Base-by-base conservation (phyloP, 345 rosid genomes). In the Salix caprea region DNA sequence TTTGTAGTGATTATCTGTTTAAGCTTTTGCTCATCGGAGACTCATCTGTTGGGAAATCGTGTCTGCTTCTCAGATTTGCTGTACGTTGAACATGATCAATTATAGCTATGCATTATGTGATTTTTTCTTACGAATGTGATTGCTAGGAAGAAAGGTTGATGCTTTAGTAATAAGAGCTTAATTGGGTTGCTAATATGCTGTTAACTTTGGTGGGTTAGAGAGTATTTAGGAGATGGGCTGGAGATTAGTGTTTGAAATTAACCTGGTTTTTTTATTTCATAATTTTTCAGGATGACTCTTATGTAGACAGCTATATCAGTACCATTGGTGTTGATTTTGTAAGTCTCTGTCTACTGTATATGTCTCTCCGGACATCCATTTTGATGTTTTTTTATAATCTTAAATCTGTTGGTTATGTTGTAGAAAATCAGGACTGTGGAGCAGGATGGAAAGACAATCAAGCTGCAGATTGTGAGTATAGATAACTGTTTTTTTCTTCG, bases 351-450 rank as follows among this genome's bases (percentile, higher is more conserved):
- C 28, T 23, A 0, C 28, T 70, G 18, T 46, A 10, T 24, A 13
- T 37, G 28, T 46, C 36, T 70, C 44, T 23, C 15, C 3, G 32
- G 6, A 7, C 36, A 0, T 16, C 36, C 36, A 16, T 54, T 56
- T 74, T 19, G 56, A 15, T 52, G 2, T 68, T 34, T 9, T 37
- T 26, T 67, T 11, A 9, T 13, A 15, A 39, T 10, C 23, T 16
- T 69, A 48, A 32, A 28, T 9, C 16, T 61, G 48, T 7, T 36
- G 26, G 58, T 68, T 10, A 1, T 81, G 44, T 30, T 81, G 67
- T 82, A 93, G 99, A 96, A 96, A 96, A 94, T 94, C 65, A 90
- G 97, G 75, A 96, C 94, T 0, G 97, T 94, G 40, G 95, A 92
- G 79, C 97, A 85, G 79, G 99, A 94, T 86, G 97, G 97, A 39